These are phyloP conservation scores for Verbascum thapsus DNA, from an alignment of 257 asterid species.

Conservation along the genomic window DNA sequence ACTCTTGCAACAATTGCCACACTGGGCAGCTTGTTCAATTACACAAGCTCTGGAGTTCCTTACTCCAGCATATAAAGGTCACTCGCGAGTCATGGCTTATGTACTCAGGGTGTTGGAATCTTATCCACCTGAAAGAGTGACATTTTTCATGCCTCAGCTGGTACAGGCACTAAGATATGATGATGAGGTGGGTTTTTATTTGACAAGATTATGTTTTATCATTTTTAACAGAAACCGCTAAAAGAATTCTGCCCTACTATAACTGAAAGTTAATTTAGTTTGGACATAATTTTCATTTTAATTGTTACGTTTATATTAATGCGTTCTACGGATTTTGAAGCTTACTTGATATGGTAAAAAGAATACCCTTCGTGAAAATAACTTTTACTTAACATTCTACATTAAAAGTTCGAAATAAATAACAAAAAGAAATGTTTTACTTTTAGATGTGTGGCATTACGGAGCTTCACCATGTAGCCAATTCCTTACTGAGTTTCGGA, in stretches of 20 bases:
- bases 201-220: conserved; percentile 24
- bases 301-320: conserved; percentile 5
- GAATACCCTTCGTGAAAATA: conserved; percentile 18
- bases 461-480: conserved; percentile 13
- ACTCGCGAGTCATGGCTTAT: conserved; percentile 99
- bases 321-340: background rate
- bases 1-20: conserved; percentile 95
- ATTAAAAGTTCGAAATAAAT: conserved; percentile 4
- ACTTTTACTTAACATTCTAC: conserved; percentile 15
- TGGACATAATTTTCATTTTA: conserved; percentile 17
- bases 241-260: conserved; percentile 17
- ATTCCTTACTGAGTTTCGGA: background rate
- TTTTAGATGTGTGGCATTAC: conserved; percentile 11
- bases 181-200: conserved; percentile 71
- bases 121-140: conserved; percentile 94
- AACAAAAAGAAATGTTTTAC: background rate
- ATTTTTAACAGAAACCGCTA: conserved; percentile 11
- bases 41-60: conserved; percentile 96
- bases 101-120: conserved; percentile 97
- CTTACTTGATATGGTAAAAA: conserved; percentile 2
- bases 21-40: conserved; percentile 98
- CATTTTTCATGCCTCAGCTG: conserved; percentile 99
- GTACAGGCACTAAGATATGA: conserved; percentile 96
- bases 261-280: conserved; percentile 8
- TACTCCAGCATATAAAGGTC: conserved; percentile 95